Base-by-base conservation (phyloP, 2,329 filamentous ascomycete genomes). In the Camptophora hylomeconis region DNA sequence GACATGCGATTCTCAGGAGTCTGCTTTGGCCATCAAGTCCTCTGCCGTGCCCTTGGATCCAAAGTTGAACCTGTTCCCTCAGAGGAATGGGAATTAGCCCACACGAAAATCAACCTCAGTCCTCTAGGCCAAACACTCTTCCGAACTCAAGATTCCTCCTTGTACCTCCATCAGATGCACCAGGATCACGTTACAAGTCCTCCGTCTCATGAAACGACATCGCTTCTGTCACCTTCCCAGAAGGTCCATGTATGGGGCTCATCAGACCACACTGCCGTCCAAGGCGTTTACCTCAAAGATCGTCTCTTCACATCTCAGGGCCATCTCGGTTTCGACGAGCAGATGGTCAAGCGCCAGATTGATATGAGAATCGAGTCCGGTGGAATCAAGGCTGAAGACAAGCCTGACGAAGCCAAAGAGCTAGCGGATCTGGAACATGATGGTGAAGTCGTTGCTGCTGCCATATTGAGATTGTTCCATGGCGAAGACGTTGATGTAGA, bases 1-100 rank as follows among this genome's bases (percentile, higher is more conserved):
- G 58, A 66, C 12, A 63, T 71, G 25, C 60, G 61, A 18, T 61
- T 62, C 38, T 49, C 54, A 7, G 60, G 60, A 11, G 57, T 64
- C 20, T 65, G 60, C 34, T 65, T 64, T 33, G 60, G 60, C 10
- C 60, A 65, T 28, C 60, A 64, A 38, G 47, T 64, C 11, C 51
- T 65, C 8, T 56, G 51, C 16, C 56, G 60, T 12, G 48, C 53
- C 2, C 52, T 64, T 1, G 60, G 60, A 5, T 49, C 54, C 4
- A 45, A 39, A 9, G 51, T 64, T 10, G 45, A 52, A 16, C 45
- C 51, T 3, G 45, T 53, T 11, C 44, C 51, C 5, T 47, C 51
- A 14, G 49, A 48, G 5, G 56, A 67, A 17, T 64, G 61, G 60
- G 60, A 63, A 35, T 46, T 65, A 0, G 51, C 57, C 0, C 58